Evolutionary conservation across 345 rosid genomes (phyloP).

Genomic region (Eucalyptus viminalis): DNA sequence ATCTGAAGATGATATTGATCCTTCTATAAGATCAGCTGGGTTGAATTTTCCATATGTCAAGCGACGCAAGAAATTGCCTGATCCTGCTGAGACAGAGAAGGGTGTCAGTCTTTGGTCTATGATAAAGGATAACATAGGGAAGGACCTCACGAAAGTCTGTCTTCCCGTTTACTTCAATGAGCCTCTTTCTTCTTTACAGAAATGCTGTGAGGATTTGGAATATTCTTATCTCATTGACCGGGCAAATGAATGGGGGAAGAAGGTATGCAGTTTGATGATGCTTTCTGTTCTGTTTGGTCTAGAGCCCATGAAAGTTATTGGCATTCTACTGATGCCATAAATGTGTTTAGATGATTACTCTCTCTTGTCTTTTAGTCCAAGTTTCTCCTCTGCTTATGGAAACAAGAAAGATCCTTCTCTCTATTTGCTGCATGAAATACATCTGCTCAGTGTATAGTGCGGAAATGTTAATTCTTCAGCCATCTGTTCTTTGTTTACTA

Average conservation of each 20-base stretch:
- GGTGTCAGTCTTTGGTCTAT: slow-evolving; percentile 97
- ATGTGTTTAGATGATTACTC: not conserved
- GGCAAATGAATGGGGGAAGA: slow-evolving; percentile 90
- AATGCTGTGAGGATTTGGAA: slow-evolving; percentile 96
- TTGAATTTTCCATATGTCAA: slow-evolving; percentile 50
- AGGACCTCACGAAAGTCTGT: slow-evolving; percentile 96
- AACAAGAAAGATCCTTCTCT: not conserved
- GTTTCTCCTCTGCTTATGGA: not conserved
- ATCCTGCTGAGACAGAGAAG: slow-evolving; percentile 87
- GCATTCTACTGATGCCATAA: not conserved
- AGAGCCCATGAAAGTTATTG: not conserved
- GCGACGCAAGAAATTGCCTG: slow-evolving; percentile 88
- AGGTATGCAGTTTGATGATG: slow-evolving; percentile 17
- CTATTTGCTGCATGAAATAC: not conserved
- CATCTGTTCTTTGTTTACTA: not conserved
- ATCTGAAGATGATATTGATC: slow-evolving; percentile 64
- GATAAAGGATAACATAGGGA: slow-evolving; percentile 99
- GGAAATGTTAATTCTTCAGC: not conserved
- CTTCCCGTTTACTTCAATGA: slow-evolving; percentile 99
- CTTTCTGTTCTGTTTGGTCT: not conserved
- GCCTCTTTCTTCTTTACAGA: slow-evolving; percentile 93
- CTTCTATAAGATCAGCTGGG: slow-evolving; percentile 47
- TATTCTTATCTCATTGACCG: slow-evolving; percentile 87
- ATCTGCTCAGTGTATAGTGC: not conserved
- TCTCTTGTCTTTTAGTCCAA: not conserved